Conservation (phyloP, 1,284 basidiomycete genomes). For the Apiotrichum veenhuisii region DNA sequence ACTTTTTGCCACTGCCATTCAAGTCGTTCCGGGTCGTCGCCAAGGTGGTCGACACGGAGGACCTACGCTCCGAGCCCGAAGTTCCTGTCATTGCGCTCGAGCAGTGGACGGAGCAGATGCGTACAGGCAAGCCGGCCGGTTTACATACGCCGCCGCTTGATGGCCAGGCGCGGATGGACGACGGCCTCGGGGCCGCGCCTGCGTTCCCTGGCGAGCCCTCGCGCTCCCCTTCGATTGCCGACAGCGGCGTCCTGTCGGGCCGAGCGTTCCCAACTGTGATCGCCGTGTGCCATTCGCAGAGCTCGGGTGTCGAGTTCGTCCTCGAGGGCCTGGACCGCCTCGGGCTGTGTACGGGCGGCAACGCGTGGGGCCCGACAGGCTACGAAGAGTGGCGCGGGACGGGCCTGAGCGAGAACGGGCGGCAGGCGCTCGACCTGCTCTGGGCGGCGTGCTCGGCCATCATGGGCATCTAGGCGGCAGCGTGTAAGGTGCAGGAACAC, state of each 20-base stretch:
- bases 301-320: conserved; percentile 49
- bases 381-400: conserved; percentile 50
- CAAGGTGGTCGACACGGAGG: conserved; percentile 39
- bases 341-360: conserved; percentile 46
- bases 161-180: background rate
- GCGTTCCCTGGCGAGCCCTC: background rate
- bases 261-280: conserved; percentile 49
- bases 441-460: conserved; percentile 48
- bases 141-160: conserved; percentile 16
- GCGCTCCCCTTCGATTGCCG: conserved; percentile 7
- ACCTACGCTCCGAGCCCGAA: conserved; percentile 33
- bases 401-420: conserved; percentile 44
- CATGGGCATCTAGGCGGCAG: conserved; percentile 33
- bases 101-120: conserved; percentile 23
- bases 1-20: conserved; percentile 42
- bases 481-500: background rate
- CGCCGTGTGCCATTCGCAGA: conserved; percentile 48
- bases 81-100: conserved; percentile 22
- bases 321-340: conserved; percentile 48
- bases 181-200: background rate
- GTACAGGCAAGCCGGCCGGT: conserved; percentile 16
- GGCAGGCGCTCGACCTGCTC: conserved; percentile 43
- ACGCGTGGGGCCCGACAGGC: conserved; percentile 49
- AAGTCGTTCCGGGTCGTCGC: conserved; percentile 46
- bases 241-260: conserved; percentile 16